Conservation (phyloP, 495 filamentous ascomycete genomes). For the Penicillium diatomitis region DNA sequence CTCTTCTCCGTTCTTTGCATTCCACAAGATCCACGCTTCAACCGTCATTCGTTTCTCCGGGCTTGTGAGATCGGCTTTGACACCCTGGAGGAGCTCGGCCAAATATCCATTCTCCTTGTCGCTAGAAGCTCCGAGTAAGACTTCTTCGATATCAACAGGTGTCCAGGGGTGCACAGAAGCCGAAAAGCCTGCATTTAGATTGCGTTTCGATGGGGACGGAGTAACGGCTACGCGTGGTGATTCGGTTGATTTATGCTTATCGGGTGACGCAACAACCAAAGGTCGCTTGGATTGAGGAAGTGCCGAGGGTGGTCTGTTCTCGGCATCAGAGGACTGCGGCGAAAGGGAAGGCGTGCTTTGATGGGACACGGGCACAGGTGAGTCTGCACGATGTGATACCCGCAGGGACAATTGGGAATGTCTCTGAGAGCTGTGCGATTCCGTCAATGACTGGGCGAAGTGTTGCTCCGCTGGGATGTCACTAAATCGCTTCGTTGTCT, state of each 20-base stretch:
- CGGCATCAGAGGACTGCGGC: conserved; percentile 70
- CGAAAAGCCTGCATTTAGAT: conserved; percentile 44
- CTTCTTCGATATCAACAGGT: conserved; percentile 57
- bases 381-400: conserved; percentile 16
- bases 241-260: conserved; percentile 27
- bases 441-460: conserved; percentile 22
- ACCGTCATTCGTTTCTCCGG: conserved; percentile 85
- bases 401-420: conserved; percentile 3
- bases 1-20: conserved; percentile 70
- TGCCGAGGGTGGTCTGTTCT: conserved; percentile 65
- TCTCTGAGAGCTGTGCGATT: conserved; percentile 14
- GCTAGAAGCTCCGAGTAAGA: conserved; percentile 37
- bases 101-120: conserved; percentile 49
- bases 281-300: conserved; percentile 36
- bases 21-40: conserved; percentile 81
- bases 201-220: conserved; percentile 62
- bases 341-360: conserved; percentile 48
- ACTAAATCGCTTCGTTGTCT: conserved; percentile 36
- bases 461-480: conserved; percentile 37
- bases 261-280: conserved; percentile 25
- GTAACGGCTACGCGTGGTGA: conserved; percentile 46
- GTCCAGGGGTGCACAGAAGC: conserved; percentile 61
- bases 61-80: conserved; percentile 53
- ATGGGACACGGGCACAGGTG: conserved; percentile 23
- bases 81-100: conserved; percentile 31